Evolutionary conservation across 2,329 filamentous ascomycete species (phyloP).

Genomic region (Westerdykella aurantiaca): DNA sequence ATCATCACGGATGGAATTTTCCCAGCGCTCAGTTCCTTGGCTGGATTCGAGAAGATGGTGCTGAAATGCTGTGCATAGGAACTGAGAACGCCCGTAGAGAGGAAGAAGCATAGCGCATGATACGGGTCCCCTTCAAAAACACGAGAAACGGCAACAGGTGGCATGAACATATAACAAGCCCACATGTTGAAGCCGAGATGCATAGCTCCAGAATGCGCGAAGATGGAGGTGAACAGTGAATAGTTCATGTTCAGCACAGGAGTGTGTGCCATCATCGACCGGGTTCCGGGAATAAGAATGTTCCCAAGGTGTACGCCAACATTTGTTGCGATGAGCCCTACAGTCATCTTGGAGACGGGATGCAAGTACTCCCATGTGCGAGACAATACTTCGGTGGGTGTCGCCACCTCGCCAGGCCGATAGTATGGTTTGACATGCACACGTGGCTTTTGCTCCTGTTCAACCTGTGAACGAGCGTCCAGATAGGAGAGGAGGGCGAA

Average conservation of each 20-base stretch:
- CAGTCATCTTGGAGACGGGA: conserved; percentile 23
- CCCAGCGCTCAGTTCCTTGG: conserved; percentile 6
- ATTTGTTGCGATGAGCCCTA: conserved; percentile 25
- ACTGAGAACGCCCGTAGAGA: conserved; percentile 25
- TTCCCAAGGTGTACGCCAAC: conserved; percentile 22
- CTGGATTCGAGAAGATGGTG: conserved; percentile 16
- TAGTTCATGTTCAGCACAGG: conserved; percentile 26
- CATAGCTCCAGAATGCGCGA: conserved; percentile 19
- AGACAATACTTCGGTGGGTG: conserved; percentile 23
- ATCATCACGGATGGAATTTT: conserved; percentile 20
- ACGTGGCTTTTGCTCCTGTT: conserved; percentile 15
- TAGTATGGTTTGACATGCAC: conserved; percentile 1
- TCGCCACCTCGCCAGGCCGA: conserved; percentile 12
- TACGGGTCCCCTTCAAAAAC: conserved; percentile 28
- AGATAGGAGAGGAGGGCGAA: conserved; percentile 24
- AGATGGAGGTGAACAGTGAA: conserved; percentile 26
- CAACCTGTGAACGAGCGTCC: conserved; percentile 13
- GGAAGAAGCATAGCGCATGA: conserved; percentile 26
- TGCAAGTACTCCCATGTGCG: conserved; percentile 20
- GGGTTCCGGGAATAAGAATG: conserved; percentile 17
- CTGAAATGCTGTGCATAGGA: conserved; percentile 27
- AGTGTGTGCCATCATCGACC: conserved; percentile 26
- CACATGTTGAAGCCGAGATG: conserved; percentile 28
- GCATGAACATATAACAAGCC: conserved; percentile 27
- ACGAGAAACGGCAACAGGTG: conserved; percentile 22